phyloP scores from a whole-genome alignment of 257 asterid genomes.

The Leonotis leonurus region DNA sequence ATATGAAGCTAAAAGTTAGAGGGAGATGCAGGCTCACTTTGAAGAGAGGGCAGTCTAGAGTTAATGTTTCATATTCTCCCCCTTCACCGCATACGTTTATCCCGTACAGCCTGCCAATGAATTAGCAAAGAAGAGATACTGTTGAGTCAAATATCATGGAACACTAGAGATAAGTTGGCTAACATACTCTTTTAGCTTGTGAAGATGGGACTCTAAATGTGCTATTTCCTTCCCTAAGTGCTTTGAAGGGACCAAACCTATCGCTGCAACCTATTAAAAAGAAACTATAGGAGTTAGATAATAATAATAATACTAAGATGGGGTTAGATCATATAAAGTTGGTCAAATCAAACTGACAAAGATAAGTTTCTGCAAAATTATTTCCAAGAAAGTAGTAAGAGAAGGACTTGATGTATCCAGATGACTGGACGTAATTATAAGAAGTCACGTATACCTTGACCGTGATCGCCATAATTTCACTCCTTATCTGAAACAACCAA shows the following conservation, averaged over 20 bases:
- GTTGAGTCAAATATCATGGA: conserved; percentile 14
- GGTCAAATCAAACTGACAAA: neutral
- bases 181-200: conserved; percentile 83
- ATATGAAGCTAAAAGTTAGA: conserved; percentile 3
- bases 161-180: conserved; percentile 19
- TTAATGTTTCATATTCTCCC: conserved; percentile 94
- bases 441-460: conserved; percentile 53
- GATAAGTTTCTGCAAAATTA: neutral
- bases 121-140: conserved; percentile 12
- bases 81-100: conserved; percentile 98
- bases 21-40: conserved; percentile 42
- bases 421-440: conserved; percentile 1
- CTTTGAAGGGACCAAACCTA: conserved; percentile 84
- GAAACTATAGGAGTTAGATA: conserved; percentile 7
- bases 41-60: conserved; percentile 95
- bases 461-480: conserved; percentile 68
- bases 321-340: neutral
- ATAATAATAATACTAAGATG: neutral
- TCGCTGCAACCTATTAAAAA: conserved; percentile 73
- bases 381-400: neutral
- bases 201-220: conserved; percentile 63
- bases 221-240: conserved; percentile 87
- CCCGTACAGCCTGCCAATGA: conserved; percentile 73
- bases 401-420: neutral
- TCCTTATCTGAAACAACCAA: conserved; percentile 46